Base-by-base conservation (phyloP, 352 stramenopile genomes). In the Salisapilia sapeloensis region DNA sequence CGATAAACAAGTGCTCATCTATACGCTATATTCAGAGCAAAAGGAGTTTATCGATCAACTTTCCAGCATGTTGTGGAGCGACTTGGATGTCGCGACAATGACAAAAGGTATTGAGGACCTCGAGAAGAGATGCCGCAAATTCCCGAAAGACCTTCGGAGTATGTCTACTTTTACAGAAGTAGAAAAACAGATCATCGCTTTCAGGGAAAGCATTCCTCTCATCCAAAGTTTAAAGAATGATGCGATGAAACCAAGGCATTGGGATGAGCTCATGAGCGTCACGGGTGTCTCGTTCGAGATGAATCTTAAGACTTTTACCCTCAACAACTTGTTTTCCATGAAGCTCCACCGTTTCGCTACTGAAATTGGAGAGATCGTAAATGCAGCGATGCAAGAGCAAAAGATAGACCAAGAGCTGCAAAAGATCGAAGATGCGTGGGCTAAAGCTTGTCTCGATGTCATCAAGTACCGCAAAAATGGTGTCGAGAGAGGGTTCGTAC, bases 141-240 rank as follows among this genome's bases (percentile, higher is more conserved):
- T 95, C 21, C 78, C 83, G 0, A 93, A 93, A 39, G 77, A 95
- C 2, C 55, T 94, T 2, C 90, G 92, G 17, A 53, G 70, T 4
- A 84, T 93, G 52, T 80, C 79, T 12, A 95, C 82, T 1, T 96
- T 95, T 30, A 56, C 82, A 24, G 70, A 91, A 44, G 80, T 96
- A 6, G 77, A 96, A 44, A 81, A 84, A 34, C 64, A 91, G 37
- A 91, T 96, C 11, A 41, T 77, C 9, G 72, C 87, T n/a, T 96
- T 96, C 43, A 94, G 94, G 41, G 82, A 96, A 19, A 90, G 72
- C 42, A 94, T 96, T 14, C 86, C 86, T 12, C 51, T 96, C 1
- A 95, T 96, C 40, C 76, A 94, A 29, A 90, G 74, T 42, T 58
- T 96, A 1, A 96, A 96, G 50, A 96, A 96, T 35, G 84, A 96